phyloP scores from a whole-genome alignment of 176 grass and related monocot genomes.

The Aegilops bicornis region DNA sequence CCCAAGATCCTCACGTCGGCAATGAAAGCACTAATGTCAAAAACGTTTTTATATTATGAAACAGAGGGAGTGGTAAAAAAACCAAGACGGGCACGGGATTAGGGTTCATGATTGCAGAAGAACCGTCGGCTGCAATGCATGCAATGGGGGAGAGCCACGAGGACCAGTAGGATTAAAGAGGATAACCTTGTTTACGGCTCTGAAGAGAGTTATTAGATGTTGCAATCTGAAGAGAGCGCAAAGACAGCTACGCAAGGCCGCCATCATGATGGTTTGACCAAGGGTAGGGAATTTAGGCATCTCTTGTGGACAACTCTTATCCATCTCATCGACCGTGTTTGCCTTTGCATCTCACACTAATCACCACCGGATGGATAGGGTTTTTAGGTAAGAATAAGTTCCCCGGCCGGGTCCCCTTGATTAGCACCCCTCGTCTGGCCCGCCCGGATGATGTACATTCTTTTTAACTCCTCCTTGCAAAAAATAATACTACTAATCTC shows the following conservation, averaged over 20 bases:
- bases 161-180: neutral
- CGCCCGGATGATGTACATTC: too few species aligned
- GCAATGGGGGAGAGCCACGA: neutral
- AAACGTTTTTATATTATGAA: too few species aligned
- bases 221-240: constrained; percentile 1
- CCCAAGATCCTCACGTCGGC: neutral
- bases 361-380: constrained; percentile 33
- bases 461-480: too few species aligned
- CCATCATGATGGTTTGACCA: constrained; percentile 40
- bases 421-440: neutral
- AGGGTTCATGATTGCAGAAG: neutral
- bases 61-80: neutral
- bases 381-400: constrained; percentile 38
- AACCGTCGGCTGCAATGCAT: neutral
- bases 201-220: neutral
- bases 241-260: neutral
- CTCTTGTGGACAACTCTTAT: constrained; percentile 37
- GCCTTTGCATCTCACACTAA: constrained; percentile 29
- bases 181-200: constrained; percentile 37
- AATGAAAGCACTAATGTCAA: neutral
- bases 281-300: neutral
- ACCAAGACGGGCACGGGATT: neutral
- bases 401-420: neutral
- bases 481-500: too few species aligned
- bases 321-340: constrained; percentile 29